Evolutionary conservation across 192 early-diverging fungal genomes (phyloP).

Genomic region (Rhizophagus clarus): DNA sequence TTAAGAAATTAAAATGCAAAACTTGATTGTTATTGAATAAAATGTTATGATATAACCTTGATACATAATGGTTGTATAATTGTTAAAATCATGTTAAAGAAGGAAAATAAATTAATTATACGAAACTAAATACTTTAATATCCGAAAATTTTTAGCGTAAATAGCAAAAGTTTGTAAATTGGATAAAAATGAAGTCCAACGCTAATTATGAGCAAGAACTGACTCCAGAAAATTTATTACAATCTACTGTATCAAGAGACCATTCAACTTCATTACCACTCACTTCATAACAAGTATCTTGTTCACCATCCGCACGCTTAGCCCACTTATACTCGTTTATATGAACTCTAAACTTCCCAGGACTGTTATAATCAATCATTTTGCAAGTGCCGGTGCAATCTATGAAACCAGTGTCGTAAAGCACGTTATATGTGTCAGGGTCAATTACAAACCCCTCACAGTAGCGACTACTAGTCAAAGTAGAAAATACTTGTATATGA

Average conservation of each 20-base stretch:
- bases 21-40: too few species aligned
- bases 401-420: not conserved
- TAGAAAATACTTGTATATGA: conserved; percentile 10
- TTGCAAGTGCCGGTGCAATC: not conserved
- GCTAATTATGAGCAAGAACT: not conserved
- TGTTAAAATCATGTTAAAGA: too few species aligned
- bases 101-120: too few species aligned
- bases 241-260: not conserved
- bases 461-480: not conserved
- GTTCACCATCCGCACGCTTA: not conserved
- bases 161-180: too few species aligned
- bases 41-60: too few species aligned
- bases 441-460: not conserved
- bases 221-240: conserved; percentile 1
- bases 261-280: not conserved
- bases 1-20: too few species aligned
- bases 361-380: not conserved
- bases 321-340: not conserved
- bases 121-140: too few species aligned
- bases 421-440: not conserved
- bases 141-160: too few species aligned
- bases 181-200: too few species aligned
- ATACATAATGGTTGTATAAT: too few species aligned
- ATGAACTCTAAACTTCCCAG: not conserved
- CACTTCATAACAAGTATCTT: not conserved